phyloP scores from a whole-genome alignment of 257 asterid genomes.

The Fraxinus pennsylvanica region DNA sequence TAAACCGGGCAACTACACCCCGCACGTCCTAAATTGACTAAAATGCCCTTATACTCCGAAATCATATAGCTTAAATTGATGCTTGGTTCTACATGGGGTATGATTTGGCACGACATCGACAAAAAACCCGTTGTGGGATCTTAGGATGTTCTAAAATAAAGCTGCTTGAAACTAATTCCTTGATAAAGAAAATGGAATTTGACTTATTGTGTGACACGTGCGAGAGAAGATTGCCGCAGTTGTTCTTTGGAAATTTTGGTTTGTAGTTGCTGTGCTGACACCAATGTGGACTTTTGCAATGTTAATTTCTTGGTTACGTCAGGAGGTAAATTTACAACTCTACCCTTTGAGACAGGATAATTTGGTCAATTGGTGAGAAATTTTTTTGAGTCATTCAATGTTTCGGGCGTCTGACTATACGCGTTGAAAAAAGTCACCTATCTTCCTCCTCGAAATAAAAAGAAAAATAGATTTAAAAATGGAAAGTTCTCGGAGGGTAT shows the following conservation, averaged over 20 bases:
- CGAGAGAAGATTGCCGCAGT: constrained; percentile 26
- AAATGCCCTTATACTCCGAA: constrained; percentile 37
- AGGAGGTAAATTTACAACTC: constrained; percentile 18
- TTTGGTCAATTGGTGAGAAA: constrained; percentile 33
- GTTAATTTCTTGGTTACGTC: constrained; percentile 24
- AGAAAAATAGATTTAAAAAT: neutral
- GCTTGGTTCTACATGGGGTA: too few species aligned
- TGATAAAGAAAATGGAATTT: neutral
- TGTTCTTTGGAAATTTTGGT: neutral
- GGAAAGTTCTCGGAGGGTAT: neutral
- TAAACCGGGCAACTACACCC: constrained; percentile 15
- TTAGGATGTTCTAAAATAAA: too few species aligned
- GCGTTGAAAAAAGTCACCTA: constrained; percentile 39
- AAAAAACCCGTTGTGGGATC: too few species aligned
- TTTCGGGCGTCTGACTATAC: constrained; percentile 41
- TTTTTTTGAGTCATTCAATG: constrained; percentile 47
- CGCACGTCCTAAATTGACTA: constrained; percentile 30
- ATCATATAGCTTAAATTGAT: too few species aligned
- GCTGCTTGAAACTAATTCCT: too few species aligned
- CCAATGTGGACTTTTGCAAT: constrained; percentile 29
- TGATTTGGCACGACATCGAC: too few species aligned
- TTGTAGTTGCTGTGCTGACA: constrained; percentile 16
- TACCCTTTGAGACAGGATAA: constrained; percentile 31
- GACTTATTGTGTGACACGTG: constrained; percentile 1
- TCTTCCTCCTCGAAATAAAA: constrained; percentile 5